Percentiles rank a stretch among this genome's conserved stretches.
These are phyloP conservation scores for Sclerotinia trifoliorum DNA, from an alignment of 2,329 filamentous ascomycete genomes.

Conservation along the genomic window DNA sequence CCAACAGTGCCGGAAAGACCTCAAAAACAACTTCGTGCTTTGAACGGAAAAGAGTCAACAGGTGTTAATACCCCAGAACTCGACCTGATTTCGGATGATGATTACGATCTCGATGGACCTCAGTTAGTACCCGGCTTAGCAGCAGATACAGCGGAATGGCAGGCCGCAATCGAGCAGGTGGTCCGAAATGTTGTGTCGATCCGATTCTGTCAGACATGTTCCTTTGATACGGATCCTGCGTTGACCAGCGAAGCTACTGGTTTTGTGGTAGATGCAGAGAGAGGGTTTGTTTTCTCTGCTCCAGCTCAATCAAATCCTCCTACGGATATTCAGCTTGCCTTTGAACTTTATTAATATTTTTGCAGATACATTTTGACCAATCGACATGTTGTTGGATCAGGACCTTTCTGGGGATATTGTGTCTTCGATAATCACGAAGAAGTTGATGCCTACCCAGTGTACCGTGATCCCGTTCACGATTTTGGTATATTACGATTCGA, in stretches of 20 bases:
- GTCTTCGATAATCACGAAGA: constrained; percentile 99
- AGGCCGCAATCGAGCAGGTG: constrained; percentile 89
- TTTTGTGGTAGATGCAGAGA: constrained; percentile 93
- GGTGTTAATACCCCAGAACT: constrained; percentile 40
- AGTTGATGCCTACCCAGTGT: constrained; percentile 93
- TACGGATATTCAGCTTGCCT: constrained; percentile 2
- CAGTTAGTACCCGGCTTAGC: constrained; percentile 43
- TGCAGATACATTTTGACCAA: constrained; percentile 76
- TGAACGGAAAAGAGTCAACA: constrained; percentile 41
- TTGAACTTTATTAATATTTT: constrained; percentile 33
- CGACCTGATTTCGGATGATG: constrained; percentile 38
- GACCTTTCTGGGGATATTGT: constrained; percentile 96
- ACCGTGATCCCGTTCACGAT: constrained; percentile 97
- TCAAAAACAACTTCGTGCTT: constrained; percentile 38
- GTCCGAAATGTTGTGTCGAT: constrained; percentile 98
- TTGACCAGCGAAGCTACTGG: constrained; percentile 94
- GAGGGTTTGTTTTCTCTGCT: constrained; percentile 52
- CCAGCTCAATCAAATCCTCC: neutral
- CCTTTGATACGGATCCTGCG: constrained; percentile 95
- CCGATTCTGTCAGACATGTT: constrained; percentile 95
- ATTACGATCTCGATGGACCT: constrained; percentile 41
- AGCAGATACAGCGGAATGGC: constrained; percentile 76
- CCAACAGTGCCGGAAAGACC: constrained; percentile 37
- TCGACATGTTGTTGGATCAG: constrained; percentile 89
- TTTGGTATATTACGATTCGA: constrained; percentile 97